These are phyloP conservation scores for Saitozyma sp. DNA, from an alignment of 768 basidiomycete genomes.

Conservation along the genomic window DNA sequence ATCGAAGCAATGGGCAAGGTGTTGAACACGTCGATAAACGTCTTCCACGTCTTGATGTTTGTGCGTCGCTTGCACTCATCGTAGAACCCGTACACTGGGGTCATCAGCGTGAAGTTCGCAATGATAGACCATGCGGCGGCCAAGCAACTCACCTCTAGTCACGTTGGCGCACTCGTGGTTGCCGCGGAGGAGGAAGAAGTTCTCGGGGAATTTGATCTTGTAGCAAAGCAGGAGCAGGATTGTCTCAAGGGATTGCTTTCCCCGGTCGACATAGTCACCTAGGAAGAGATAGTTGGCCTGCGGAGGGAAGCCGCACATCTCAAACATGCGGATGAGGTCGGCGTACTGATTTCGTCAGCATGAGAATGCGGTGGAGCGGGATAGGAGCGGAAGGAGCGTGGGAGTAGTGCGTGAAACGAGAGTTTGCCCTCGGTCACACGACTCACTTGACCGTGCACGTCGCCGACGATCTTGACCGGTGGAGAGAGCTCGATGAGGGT, in stretches of 20 bases:
- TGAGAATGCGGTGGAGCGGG: neutral
- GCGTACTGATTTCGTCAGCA: conserved; percentile 62
- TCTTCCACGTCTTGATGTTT: conserved; percentile 99
- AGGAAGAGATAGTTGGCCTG: conserved; percentile 96
- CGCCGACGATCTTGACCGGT: conserved; percentile 98
- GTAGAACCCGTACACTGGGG: conserved; percentile 94
- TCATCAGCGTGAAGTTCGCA: neutral
- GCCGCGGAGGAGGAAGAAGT: conserved; percentile 95
- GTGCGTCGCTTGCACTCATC: conserved; percentile 99
- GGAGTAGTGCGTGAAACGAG: neutral
- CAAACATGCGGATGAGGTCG: conserved; percentile 95
- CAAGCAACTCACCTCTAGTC: conserved; percentile 73
- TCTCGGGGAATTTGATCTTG: conserved; percentile 99
- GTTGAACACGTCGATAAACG: conserved; percentile 99
- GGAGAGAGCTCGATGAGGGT: conserved; percentile 96
- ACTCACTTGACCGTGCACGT: conserved; percentile 85
- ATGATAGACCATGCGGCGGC: neutral
- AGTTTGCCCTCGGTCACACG: neutral
- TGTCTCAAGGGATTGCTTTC: conserved; percentile 97
- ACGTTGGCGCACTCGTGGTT: conserved; percentile 99
- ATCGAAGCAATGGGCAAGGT: conserved; percentile 97
- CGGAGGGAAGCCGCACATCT: conserved; percentile 99
- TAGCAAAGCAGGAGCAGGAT: conserved; percentile 95
- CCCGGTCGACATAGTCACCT: conserved; percentile 98
- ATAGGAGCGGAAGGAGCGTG: neutral